phyloP scores from a whole-genome alignment of 2,329 filamentous ascomycete genomes.

The Aspergillus sp. region DNA sequence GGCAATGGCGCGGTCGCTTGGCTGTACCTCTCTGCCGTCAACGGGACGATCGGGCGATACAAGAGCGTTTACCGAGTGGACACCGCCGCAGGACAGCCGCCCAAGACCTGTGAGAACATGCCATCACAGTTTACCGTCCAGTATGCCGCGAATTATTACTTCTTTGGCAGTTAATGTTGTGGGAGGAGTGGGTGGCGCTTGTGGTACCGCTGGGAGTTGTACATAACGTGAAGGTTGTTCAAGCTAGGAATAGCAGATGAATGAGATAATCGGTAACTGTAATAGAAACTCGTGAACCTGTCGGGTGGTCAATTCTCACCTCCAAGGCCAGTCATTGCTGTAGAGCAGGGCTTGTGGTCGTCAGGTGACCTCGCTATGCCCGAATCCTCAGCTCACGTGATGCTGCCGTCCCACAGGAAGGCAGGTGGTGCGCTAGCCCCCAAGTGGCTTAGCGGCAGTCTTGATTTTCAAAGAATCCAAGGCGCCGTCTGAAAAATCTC shows the following conservation, averaged over 20 bases:
- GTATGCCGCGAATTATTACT: slow-evolving; percentile 81
- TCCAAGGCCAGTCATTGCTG: background rate
- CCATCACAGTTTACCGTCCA: slow-evolving; percentile 66
- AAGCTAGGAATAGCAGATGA: too few species aligned
- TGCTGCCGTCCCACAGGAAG: slow-evolving; percentile 16
- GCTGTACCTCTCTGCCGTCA: slow-evolving; percentile 65
- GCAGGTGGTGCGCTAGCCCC: slow-evolving; percentile 21
- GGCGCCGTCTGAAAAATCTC: slow-evolving; percentile 38
- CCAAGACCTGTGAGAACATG: slow-evolving; percentile 69
- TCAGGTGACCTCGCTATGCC: slow-evolving; percentile 31
- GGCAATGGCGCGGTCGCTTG: slow-evolving; percentile 71
- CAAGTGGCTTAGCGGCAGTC: slow-evolving; percentile 28
- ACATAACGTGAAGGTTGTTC: background rate
- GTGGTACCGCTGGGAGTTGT: background rate
- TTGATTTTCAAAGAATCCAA: slow-evolving; percentile 41
- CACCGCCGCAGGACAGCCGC: slow-evolving; percentile 78
- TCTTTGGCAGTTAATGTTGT: slow-evolving; percentile 36
- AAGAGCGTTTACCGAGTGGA: slow-evolving; percentile 79
- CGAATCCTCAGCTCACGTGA: slow-evolving; percentile 19
- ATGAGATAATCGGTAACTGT: too few species aligned
- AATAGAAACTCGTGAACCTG: background rate
- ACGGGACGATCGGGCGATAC: slow-evolving; percentile 60
- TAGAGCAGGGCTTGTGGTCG: slow-evolving; percentile 18
- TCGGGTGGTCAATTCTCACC: background rate
- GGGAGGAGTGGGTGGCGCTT: background rate